A percentile compares a stretch with the other conserved stretches of the same genome.
phyloP scores from a whole-genome alignment of 1,284 basidiomycete species.

The Fomitopsis betulina region DNA sequence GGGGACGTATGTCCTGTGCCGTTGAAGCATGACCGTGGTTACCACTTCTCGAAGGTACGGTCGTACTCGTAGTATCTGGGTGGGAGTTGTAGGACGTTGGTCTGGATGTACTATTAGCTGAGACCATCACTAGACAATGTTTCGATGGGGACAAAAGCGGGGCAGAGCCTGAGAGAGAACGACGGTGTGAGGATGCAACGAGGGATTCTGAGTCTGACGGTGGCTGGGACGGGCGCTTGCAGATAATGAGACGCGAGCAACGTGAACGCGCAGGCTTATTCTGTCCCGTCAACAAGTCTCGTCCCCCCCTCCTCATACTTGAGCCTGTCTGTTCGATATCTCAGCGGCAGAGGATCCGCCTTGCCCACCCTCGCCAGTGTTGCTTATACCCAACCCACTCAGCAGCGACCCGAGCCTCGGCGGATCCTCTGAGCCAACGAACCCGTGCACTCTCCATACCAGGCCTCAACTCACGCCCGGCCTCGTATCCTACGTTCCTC shows the following conservation, averaged over 20 bases:
- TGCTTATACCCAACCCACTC: conserved; percentile 34
- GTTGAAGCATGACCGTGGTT: conserved; percentile 82
- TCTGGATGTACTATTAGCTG: neutral
- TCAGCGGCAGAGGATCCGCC: conserved; percentile 41
- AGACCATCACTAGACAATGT: neutral
- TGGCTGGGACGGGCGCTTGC: neutral
- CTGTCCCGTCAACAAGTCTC: neutral
- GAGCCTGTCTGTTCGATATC: conserved; percentile 7
- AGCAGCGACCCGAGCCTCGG: conserved; percentile 43
- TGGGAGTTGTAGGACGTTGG: neutral
- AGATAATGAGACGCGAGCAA: neutral
- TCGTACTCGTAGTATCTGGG: conserved; percentile 35
- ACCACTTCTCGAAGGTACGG: conserved; percentile 88
- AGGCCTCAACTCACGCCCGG: conserved; percentile 5
- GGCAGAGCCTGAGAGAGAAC: neutral
- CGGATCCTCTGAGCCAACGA: conserved; percentile 42
- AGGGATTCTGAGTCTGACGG: neutral
- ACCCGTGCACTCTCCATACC: conserved; percentile 12
- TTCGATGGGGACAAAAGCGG: too few relatives aligned
- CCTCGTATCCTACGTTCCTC: conserved; percentile 17
- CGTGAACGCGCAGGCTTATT: neutral
- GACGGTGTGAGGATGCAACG: too few relatives aligned
- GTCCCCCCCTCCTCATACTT: neutral
- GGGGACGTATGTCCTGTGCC: conserved; percentile 72
- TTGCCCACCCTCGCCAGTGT: conserved; percentile 38